Base-by-base conservation (phyloP, 1,284 basidiomycete species). In the Golubevia pallescens region DNA sequence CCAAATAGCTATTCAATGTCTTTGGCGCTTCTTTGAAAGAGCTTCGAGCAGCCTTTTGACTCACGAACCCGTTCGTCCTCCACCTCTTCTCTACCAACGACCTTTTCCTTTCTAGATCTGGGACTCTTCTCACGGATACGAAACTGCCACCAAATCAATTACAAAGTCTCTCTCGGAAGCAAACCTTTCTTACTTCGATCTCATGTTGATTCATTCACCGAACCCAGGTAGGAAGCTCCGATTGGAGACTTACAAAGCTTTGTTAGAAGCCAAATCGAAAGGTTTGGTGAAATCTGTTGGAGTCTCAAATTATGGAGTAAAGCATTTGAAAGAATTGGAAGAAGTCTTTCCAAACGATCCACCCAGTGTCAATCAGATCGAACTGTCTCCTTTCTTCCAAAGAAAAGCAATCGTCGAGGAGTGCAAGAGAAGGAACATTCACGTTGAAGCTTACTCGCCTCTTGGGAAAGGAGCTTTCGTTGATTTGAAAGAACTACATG, bases 251-350 rank as follows among this genome's bases (percentile, higher is more conserved):
- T 73, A 65, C 52, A 67, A 56, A 38, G 70, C 54, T 7, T 32
- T 73, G 34, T 34, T 58, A 19, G 23, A 68, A 53, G 57, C 58
- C 14, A 60, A 58, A 23, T 57, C 60, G 48, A 24, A 65, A 28
- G 70, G 66, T 16, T 55, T 54, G 51, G 65, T 71, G 21, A 73
- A 56, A 51, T 52, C 38, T 24, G 38, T 73, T n/a, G 71, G 71
- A 23, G 71, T 73, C 10, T 65, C 61, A n/a, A 73, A 73, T 52
- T 73, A 56, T 63, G 70, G 67, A 20, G 60, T 65, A 8, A 62
- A 69, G 28, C 71, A 74, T 60, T 38, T 74, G 19, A 52, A 71
- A 59, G 70, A 73, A 62, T 51, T 73, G 8, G 42, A 62, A 28
- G 54, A 70, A 10, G 57, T 16, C 28, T 38, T 38, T 38, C 42